Conservation (phyloP, 257 asterid genomes). For the Primulina tabacum region DNA sequence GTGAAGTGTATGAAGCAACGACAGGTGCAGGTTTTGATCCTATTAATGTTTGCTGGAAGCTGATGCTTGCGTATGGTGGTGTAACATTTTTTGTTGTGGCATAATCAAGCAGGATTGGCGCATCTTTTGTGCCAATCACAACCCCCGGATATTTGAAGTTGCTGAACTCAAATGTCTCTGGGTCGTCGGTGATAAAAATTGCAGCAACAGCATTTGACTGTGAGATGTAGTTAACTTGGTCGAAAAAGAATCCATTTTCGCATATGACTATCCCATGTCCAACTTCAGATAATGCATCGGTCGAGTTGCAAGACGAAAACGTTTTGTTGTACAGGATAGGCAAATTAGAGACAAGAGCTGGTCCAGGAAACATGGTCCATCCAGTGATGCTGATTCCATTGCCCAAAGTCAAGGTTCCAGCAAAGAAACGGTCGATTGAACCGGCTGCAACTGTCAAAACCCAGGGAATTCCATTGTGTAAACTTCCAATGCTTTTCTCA, state of each 20-base stretch:
- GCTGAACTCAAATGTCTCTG: neutral
- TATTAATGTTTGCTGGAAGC: constrained; percentile 32
- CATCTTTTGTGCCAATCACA: constrained; percentile 25
- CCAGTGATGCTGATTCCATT: constrained; percentile 29
- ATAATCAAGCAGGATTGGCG: constrained; percentile 17
- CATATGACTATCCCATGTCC: constrained; percentile 24
- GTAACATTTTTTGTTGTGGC: neutral
- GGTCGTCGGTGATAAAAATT: constrained; percentile 20
- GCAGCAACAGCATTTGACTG: constrained; percentile 13
- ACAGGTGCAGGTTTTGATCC: constrained; percentile 30
- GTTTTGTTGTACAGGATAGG: constrained; percentile 29
- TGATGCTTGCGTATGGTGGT: constrained; percentile 24
- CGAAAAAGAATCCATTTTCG: neutral
- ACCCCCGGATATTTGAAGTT: constrained; percentile 11
- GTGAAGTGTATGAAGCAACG: constrained; percentile 27
- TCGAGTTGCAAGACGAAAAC: constrained; percentile 31
- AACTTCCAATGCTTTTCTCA: neutral
- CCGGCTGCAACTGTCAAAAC: constrained; percentile 33
- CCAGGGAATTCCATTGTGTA: constrained; percentile 45
- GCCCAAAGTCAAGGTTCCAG: constrained; percentile 35
- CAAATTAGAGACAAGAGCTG: constrained; percentile 7
- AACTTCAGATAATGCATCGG: neutral
- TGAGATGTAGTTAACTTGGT: neutral
- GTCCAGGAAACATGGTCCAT: constrained; percentile 36
- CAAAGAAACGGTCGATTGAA: constrained; percentile 35